Evolutionary conservation across 176 grass and related monocot species (phyloP).

Genomic region (Olyra latifolia): DNA sequence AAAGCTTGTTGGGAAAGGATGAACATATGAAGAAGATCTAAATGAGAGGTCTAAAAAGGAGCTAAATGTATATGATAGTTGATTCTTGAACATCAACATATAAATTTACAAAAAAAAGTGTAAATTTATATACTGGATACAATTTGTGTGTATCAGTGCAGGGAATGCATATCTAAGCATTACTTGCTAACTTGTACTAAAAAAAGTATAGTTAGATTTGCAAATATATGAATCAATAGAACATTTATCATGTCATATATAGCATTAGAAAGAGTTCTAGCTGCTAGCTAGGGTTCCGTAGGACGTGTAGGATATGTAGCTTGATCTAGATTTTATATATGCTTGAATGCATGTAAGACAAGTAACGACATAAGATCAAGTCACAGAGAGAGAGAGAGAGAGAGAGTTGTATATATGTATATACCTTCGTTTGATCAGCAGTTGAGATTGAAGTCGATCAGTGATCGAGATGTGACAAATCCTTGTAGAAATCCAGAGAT

Average conservation of each 20-base stretch:
- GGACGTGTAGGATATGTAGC: not conserved
- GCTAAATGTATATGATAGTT: not conserved
- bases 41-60: not conserved
- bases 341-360: not conserved
- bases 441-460: not conserved
- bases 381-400: not conserved
- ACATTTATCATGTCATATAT: not conserved
- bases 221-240: not conserved
- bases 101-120: not conserved
- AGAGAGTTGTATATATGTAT: not conserved
- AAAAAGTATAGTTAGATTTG: not conserved
- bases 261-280: not conserved
- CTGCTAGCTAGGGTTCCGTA: not conserved
- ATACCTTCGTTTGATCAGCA: conserved; percentile 27
- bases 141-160: not conserved
- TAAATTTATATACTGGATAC: not conserved
- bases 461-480: conserved; percentile 27
- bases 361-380: not conserved
- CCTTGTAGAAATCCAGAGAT: conserved; percentile 33
- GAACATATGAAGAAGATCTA: not conserved
- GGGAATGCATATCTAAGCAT: not conserved
- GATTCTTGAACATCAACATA: not conserved
- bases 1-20: not conserved
- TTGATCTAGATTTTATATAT: not conserved
- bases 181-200: not conserved